Conservation (phyloP, 2,329 filamentous ascomycete species). For the Helotiales sp. region DNA sequence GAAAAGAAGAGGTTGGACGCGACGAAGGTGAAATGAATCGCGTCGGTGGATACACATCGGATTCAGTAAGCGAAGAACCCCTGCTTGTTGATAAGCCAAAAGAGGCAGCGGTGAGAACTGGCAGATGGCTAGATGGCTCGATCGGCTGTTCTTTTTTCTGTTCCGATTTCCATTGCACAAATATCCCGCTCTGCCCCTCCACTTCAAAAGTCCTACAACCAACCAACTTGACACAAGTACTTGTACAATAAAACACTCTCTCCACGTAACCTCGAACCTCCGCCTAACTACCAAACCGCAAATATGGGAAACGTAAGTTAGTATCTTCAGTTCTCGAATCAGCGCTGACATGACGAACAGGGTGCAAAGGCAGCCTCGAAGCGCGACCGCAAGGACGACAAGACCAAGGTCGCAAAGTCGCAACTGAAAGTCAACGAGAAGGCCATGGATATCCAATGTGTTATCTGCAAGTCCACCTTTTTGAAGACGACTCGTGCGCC, state of each 20-base stretch:
- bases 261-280: neutral
- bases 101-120: neutral
- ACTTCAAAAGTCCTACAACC: neutral
- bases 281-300: slow-evolving; percentile 8
- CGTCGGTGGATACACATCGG: neutral
- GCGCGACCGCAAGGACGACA: slow-evolving; percentile 73
- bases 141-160: slow-evolving; percentile 7
- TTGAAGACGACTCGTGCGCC: slow-evolving; percentile 76
- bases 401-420: slow-evolving; percentile 64
- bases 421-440: slow-evolving; percentile 73
- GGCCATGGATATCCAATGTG: slow-evolving; percentile 78
- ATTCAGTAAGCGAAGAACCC: neutral
- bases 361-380: slow-evolving; percentile 73
- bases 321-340: neutral
- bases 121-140: neutral
- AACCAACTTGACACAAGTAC: neutral
- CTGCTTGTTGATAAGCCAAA: slow-evolving; percentile 6
- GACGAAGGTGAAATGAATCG: slow-evolving; percentile 2
- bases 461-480: slow-evolving; percentile 78
- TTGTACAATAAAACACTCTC: neutral
- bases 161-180: slow-evolving; percentile 10
- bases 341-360: slow-evolving; percentile 43
- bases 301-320: slow-evolving; percentile 40
- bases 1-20: neutral
- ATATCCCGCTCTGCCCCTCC: slow-evolving; percentile 17